Evolutionary conservation across 129 eudicot species (phyloP), one percentile per base, ranked within the genome.

Genomic region (Arctium lappa): DNA sequence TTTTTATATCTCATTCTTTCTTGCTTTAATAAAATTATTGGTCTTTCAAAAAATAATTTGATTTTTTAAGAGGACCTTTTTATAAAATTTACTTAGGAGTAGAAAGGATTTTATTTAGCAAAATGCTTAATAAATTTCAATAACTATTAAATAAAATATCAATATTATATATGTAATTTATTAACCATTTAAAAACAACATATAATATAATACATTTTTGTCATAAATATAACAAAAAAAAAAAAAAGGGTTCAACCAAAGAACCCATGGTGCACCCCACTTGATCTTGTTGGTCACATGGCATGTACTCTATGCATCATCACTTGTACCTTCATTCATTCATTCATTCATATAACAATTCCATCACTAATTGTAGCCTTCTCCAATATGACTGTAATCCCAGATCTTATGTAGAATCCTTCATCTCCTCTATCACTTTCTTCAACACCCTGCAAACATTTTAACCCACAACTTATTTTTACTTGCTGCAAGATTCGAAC

Each of bases 401-500:
- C 99, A 36, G 98, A 93, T 32, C 99, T 88, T 77, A 95, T 95
- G 83, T 95, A 95, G 82, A 95, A 95, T 71, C 99, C 99, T 88
- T 95, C 89, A 40, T 86, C 95, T 13, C 97, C 90, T 74, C 97
- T 85, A 66, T 91, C 95, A 7, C 95, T 92, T 90, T 95, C 99
- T 82, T 88, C 70, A 75, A 95, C 98, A 53, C 97, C 97, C 99
- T 95, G 81, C 12, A 78, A 46, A 46, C 56, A 46, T 46, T 46
- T 46, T 46, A 44, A 44, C 46, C 46, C n/a, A 69, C 4, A 53
- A n/a, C 29, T 31, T 1, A 74, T n/a, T 9, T 38, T 4, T 6
- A 38, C 6, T 38, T 6, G 6, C 5, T 38, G 6, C 46, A 40
- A 40, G 63, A 68, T 69, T 40, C 16, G 12, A 69, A 36, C 44